Conservation (phyloP, 345 rosid genomes). For the Aquilaria sinensis region DNA sequence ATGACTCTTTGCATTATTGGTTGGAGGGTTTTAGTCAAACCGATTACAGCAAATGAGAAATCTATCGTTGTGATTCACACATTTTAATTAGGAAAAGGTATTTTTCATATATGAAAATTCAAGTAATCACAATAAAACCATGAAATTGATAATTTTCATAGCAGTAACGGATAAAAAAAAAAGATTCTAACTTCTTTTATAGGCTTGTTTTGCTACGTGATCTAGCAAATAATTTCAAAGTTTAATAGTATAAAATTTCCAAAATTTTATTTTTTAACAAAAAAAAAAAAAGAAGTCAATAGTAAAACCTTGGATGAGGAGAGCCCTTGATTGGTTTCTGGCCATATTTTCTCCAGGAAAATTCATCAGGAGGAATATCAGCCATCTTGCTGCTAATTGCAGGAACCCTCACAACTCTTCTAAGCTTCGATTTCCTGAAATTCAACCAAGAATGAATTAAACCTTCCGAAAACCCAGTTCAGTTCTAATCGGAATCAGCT, state of each 20-base stretch:
- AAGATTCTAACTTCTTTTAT: not conserved
- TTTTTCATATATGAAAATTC: no score
- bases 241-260: no score
- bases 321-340: constrained; percentile 94
- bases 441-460: not conserved
- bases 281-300: not conserved
- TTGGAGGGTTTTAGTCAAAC: constrained; percentile 8
- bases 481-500: not conserved
- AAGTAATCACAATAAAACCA: no score
- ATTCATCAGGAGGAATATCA: constrained; percentile 80
- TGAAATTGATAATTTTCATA: no score
- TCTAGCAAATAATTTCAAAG: no score
- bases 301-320: constrained; percentile 76
- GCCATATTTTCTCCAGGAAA: constrained; percentile 86
- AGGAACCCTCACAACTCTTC: constrained; percentile 61
- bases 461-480: not conserved
- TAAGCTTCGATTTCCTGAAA: constrained; percentile 60
- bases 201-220: no score
- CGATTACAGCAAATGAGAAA: no score
- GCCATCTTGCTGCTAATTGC: constrained; percentile 74
- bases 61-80: no score
- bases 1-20: not conserved
- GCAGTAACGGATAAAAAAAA: not conserved
- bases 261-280: no score
- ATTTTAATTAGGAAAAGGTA: no score